These are phyloP conservation scores for Cladosporium sp. DNA, from an alignment of 2,329 filamentous ascomycete genomes.

Conservation along the genomic window DNA sequence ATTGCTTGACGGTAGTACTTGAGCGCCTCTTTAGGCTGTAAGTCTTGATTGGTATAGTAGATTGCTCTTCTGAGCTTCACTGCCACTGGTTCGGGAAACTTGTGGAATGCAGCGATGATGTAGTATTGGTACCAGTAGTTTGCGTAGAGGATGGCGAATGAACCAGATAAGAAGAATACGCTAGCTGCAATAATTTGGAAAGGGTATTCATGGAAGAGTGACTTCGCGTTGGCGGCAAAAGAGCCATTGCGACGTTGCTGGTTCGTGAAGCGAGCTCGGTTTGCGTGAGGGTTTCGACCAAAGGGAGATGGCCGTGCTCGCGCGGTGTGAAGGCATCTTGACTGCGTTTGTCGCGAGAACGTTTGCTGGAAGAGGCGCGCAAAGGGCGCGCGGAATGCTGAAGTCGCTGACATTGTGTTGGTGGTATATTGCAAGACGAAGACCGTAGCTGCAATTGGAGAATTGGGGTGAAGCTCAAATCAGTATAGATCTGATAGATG, in stretches of 20 bases:
- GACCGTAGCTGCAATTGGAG: background rate
- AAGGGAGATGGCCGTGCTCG: slow-evolving; percentile 9
- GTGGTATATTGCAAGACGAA: background rate
- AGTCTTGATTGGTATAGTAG: slow-evolving; percentile 75
- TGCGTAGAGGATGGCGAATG: slow-evolving; percentile 38
- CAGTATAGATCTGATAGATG: slow-evolving; percentile 1
- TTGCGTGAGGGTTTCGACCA: background rate
- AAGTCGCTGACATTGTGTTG: slow-evolving; percentile 3
- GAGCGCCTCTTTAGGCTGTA: slow-evolving; percentile 70
- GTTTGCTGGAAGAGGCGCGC: slow-evolving; percentile 3
- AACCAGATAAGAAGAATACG: slow-evolving; percentile 33
- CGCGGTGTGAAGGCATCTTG: slow-evolving; percentile 18
- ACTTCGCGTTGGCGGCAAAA: slow-evolving; percentile 13
- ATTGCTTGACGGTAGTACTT: slow-evolving; percentile 81
- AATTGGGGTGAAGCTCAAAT: background rate
- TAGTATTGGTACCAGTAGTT: slow-evolving; percentile 45
- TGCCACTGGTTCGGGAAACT: slow-evolving; percentile 65
- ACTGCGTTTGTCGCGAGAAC: slow-evolving; percentile 16
- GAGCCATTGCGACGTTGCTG: slow-evolving; percentile 19
- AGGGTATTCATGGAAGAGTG: slow-evolving; percentile 13
- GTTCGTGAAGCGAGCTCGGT: slow-evolving; percentile 4
- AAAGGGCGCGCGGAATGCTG: slow-evolving; percentile 2
- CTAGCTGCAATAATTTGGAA: slow-evolving; percentile 17
- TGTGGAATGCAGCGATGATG: slow-evolving; percentile 47
- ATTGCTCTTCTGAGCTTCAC: slow-evolving; percentile 76